Base-by-base conservation (phyloP, 306 rosid species). In the Glycyrrhiza uralensis region DNA sequence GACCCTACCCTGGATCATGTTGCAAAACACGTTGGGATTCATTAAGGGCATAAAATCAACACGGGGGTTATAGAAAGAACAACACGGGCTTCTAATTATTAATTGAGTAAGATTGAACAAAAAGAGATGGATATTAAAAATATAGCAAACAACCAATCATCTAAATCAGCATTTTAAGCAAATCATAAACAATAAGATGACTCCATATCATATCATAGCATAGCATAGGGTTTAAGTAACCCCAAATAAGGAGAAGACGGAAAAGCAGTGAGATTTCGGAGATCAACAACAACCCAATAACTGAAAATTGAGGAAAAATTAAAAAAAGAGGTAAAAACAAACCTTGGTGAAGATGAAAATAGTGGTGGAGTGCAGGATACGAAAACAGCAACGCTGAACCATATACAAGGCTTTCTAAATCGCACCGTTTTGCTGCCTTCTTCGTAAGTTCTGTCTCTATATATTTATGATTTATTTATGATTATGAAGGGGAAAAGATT, bases 311-410 rank as follows among this genome's bases (percentile, higher is more conserved):
- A 19, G 26, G 5, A 5, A 7, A 22, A 41, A 1, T n/a, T n/a
- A n/a, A 28, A 3, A 10, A 23, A 5, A 2, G 11, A 8, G 14
- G 46, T 38, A 71, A 29, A 26, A 44, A 56, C 1, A 41, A 61
- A 70, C 76, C 81, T 69, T 22, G 1, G 64, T 23, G 42, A 19
- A 70, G 42, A 26, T 20, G 76, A 55, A 55, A 12, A 23, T 1
- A 6, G 49, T 68, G 62, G 28, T 52, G 47, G 18, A 32, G 35
- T 22, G 23, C 10, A 38, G 13, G 50, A 38, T 11, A 5, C 35
- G 4, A 10, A 19, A 24, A 6, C 41, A 7, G 12, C 41, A 35
- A 35, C 8, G 9, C 7, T 7, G 2, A 35, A 35, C n/a, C n/a
- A n/a, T n/a, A n/a, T n/a, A 35, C 0, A 35, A 35, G 9, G 8